Base-by-base conservation (phyloP, 148 eudicot species). In the Rhododendron simsii region DNA sequence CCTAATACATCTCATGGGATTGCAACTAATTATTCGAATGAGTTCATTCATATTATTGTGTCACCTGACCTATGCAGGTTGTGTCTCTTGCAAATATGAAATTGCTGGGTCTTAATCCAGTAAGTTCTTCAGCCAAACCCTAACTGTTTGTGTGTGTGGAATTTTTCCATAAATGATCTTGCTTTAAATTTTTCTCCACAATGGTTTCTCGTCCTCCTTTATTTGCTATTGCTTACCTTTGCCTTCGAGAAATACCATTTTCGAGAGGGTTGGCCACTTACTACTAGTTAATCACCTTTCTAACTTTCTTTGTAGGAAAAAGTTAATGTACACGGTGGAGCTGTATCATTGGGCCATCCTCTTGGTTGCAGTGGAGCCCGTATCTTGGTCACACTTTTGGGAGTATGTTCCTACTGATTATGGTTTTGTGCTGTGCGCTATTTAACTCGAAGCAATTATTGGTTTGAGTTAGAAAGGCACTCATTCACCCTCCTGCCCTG, bases 291-390 rank as follows among this genome's bases (percentile, higher is more conserved):
- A 78, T 20, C 59, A n/a, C 78, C 45, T 14, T 55, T 14, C 59
- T 30, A 71, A 30, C 39, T n/a, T 79, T 77, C 41, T 67, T 81
- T 91, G 86, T 89, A 97, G 99, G 99, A 95, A 28, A 95, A 92
- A 90, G 93, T 97, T 67, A 97, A 97, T 76, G 93, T 95, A 84
- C 96, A 97, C 83, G 99, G 99, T 78, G 99, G 99, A 91, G 99
- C 98, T 84, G 99, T 97, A 59, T 94, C 99, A 37, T 88, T 97
- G 90, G 99, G 99, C 47, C 99, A 97, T 89, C 99, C 99, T 91
- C 96, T 97, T 28, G 99, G 99, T 85, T 95, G 99, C 90, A 97
- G 99, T 87, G 99, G 99, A 85, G 99, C 99, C 76, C 98, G 99
- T 88, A 95, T 97, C 86, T 85, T 95, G 85, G 96, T 94, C 86